phyloP scores from a whole-genome alignment of 1,284 basidiomycete genomes.

The Austroboletus niveus region DNA sequence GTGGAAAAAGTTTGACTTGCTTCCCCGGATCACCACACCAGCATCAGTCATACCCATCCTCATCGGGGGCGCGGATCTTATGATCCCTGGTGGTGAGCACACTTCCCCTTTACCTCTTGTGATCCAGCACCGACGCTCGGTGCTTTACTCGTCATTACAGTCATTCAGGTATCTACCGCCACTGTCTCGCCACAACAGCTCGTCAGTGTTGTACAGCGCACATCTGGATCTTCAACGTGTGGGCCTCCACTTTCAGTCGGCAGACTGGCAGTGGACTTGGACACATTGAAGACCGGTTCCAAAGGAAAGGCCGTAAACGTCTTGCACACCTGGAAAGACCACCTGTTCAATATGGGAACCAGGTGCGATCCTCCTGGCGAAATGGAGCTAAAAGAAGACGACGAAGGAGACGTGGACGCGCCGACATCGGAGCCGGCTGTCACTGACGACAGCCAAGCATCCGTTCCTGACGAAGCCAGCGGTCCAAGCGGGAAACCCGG shows the following conservation, averaged over 20 bases:
- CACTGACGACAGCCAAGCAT: conserved; percentile 3
- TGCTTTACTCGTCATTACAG: conserved; percentile 35
- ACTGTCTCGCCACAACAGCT: conserved; percentile 46
- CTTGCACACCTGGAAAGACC: conserved; percentile 69
- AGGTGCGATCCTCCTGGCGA: conserved; percentile 55
- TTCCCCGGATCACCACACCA: conserved; percentile 67
- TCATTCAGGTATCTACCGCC: conserved; percentile 48
- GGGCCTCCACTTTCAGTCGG: conserved; percentile 68
- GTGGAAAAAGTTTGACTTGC: conserved; percentile 65
- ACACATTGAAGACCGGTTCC: conserved; percentile 40
- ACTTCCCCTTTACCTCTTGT: background rate
- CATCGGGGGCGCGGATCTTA: conserved; percentile 71
- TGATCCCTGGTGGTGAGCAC: conserved; percentile 73
- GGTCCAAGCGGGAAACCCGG: conserved; percentile 12
- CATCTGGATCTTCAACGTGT: conserved; percentile 32
- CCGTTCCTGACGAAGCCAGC: conserved; percentile 15
- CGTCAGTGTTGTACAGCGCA: conserved; percentile 57
- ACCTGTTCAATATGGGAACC: conserved; percentile 66
- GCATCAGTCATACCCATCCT: conserved; percentile 62
- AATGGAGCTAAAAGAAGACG: conserved; percentile 24
- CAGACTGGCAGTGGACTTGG: conserved; percentile 56
- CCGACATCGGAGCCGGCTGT: conserved; percentile 13
- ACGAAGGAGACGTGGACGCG: conserved; percentile 12
- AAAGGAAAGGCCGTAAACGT: conserved; percentile 77
- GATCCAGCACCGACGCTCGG: background rate